Evolutionary conservation across 2,329 filamentous ascomycete species (phyloP), one percentile per base, ranked within the genome.

Genomic region (Fusarium annulatum): DNA sequence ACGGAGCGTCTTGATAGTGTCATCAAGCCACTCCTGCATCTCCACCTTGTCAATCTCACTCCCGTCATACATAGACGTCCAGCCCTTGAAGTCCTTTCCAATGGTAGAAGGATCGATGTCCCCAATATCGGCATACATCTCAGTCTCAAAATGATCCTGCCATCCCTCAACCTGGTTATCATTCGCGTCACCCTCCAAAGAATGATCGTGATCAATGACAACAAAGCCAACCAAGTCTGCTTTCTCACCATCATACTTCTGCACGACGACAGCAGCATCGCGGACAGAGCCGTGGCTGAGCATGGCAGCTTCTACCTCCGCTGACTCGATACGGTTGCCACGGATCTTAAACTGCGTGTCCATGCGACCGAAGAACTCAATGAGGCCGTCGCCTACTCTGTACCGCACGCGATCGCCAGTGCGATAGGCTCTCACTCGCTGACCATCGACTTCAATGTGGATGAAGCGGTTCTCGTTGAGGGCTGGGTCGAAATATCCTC

Each of bases 11-110:
- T 56, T 19, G 2, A 81, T 77, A 2, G 79, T 79, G 16, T 81
- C 80, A 14, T 80, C 75, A 1, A 81, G 69, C 80, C 80, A 81
- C 52, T 80, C 79, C 6, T 76, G 58, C 80, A 81, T 81, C 42
- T 59, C 42, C 5, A 8, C 23, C 41, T 38, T 48, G 10, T 59
- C 42, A 7, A 59, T 59, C 9, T 48, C 41, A 16, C 14, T 45
- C 14, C 56, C 56, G 1, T 59, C 56, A 5, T 60, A 60, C 57
- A 52, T 60, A 12, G 57, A 60, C 1, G 43, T 52, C 57, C 57
- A 52, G 4, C 34, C 43, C 21, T 51, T 39, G 5, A 60, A 60
- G 26, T 60, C 57, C 2, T 28, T 38, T 3, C 57, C 57, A 28
- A 60, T 38, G 1, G 21, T 30, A 4, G 21, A 26, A 0, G 55